Conservation (phyloP, 2,329 filamentous ascomycete species). For the Paecilomyces variotii region DNA sequence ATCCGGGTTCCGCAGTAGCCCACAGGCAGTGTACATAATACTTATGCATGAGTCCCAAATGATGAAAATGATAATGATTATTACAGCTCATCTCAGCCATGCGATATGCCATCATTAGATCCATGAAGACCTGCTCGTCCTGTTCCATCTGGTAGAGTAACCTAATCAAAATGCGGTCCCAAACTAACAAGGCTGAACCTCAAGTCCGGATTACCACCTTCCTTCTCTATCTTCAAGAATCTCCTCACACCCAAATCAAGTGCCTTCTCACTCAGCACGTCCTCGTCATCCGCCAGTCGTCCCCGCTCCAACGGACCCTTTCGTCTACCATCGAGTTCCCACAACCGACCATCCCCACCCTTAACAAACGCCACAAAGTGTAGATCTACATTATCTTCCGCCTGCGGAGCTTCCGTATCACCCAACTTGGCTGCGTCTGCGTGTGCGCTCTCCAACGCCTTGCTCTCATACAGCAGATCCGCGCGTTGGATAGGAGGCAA, state of each 20-base stretch:
- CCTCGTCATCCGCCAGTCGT: slow-evolving; percentile 51
- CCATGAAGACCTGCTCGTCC: neutral
- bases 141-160: no score
- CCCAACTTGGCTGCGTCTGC: slow-evolving; percentile 66
- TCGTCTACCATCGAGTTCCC: slow-evolving; percentile 70
- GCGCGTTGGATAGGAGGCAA: slow-evolving; percentile 60
- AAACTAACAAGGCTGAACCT: slow-evolving; percentile 57
- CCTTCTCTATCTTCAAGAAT: slow-evolving; percentile 52
- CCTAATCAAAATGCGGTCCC: slow-evolving; percentile 46
- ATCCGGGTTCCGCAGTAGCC: neutral
- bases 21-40: neutral
- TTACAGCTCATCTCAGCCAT: neutral
- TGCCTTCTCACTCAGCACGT: slow-evolving; percentile 67
- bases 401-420: slow-evolving; percentile 69
- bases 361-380: slow-evolving; percentile 97
- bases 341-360: slow-evolving; percentile 60
- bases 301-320: slow-evolving; percentile 67
- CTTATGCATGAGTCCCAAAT: neutral
- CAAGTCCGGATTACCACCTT: slow-evolving; percentile 48
- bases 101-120: neutral
- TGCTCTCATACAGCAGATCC: slow-evolving; percentile 66
- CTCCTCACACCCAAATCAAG: slow-evolving; percentile 59
- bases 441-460: slow-evolving; percentile 70
- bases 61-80: neutral
- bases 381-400: slow-evolving; percentile 76